Conservation (phyloP, 1,139 yeast species). For the Trichomonascaceae sp. region DNA sequence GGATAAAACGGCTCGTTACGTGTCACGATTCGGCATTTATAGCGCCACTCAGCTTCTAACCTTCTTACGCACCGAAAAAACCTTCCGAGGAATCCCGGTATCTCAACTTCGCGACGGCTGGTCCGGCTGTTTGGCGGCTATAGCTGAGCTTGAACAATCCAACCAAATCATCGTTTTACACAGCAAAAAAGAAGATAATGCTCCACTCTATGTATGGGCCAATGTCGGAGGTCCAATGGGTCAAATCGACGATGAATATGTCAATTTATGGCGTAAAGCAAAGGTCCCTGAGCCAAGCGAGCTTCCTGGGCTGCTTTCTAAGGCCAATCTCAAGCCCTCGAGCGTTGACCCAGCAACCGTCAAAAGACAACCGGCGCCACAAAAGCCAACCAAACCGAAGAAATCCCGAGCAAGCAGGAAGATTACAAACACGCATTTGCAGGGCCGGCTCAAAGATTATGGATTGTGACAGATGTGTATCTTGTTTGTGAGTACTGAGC, state of each 20-base stretch:
- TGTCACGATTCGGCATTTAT: conserved; percentile 82
- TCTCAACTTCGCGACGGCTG: conserved; percentile 94
- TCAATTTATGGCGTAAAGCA: conserved; percentile 70
- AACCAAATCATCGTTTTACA: conserved; percentile 75
- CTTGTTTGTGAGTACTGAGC: conserved; percentile 14
- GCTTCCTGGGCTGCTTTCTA: conserved; percentile 69
- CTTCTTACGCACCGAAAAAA: conserved; percentile 71
- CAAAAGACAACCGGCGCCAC: conserved; percentile 43
- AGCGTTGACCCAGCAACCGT: conserved; percentile 92
- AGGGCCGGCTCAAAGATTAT: conserved; percentile 89
- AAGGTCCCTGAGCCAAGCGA: conserved; percentile 77
- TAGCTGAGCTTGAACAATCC: conserved; percentile 68
- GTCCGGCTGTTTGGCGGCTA: conserved; percentile 81
- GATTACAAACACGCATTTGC: conserved; percentile 93
- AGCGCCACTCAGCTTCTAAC: conserved; percentile 70
- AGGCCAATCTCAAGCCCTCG: conserved; percentile 88
- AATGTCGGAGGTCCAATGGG: conserved; percentile 72
- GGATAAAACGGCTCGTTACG: conserved; percentile 68
- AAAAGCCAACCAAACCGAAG: conserved; percentile 68
- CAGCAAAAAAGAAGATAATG: conserved; percentile 76
- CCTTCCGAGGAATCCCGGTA: conserved; percentile 83
- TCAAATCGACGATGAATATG: conserved; percentile 75
- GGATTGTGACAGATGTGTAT: conserved; percentile 19
- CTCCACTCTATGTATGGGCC: conserved; percentile 89
- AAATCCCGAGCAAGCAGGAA: conserved; percentile 80